Base-by-base conservation (phyloP, 192 early-diverging fungal species). In the Coemansia aciculifera region DNA sequence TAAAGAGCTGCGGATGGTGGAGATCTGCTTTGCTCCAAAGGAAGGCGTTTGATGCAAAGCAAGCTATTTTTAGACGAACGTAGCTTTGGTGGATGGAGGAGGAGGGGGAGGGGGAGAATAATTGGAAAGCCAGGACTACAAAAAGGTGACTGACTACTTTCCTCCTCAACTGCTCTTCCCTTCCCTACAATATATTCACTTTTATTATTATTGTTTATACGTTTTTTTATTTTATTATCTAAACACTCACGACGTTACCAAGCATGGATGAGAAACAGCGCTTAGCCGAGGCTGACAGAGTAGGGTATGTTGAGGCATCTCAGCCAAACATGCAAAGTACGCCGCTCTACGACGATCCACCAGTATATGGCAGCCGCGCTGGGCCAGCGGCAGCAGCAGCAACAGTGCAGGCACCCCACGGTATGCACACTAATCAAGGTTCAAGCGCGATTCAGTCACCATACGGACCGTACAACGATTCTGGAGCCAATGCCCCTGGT, bases 391-490 rank as follows among this genome's bases (percentile, higher is more conserved):
- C 63, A 5, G 11, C 49, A 54, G 34, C 42, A 34, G 6, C 61
- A n/a, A 13, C 61, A n/a, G 34, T 6, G 9, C 66, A 68, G 31
- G 3, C 66, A 29, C 66, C 66, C 12, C 44, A 67, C 31, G 66
- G 66, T 3, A 37, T 54, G 9, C 44, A 59, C 27, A 32, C 3
- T 54, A 27, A 24, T 5, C n/a, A 19, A 21, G 44, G 44, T 15
- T 4, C 51, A 2, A 23, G 21, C 5, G 51, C 51, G 12, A 54
- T 24, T 31, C 51, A 54, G 51, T 32, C 52, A 2, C 56, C 67
- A 3, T 62, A 69, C 42, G 67, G 59, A 8, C 67, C 67, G 17
- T 69, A 69, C 59, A 57, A 57, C 15, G 56, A 66, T 40, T 29
- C 51, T 15, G 51, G 51, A 29, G 24, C 51, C 24, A 57, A 32